These are phyloP conservation scores for sunflower (Helianthus annuus) DNA, from an alignment of 129 eudicot species.

Conservation along the genomic window DNA sequence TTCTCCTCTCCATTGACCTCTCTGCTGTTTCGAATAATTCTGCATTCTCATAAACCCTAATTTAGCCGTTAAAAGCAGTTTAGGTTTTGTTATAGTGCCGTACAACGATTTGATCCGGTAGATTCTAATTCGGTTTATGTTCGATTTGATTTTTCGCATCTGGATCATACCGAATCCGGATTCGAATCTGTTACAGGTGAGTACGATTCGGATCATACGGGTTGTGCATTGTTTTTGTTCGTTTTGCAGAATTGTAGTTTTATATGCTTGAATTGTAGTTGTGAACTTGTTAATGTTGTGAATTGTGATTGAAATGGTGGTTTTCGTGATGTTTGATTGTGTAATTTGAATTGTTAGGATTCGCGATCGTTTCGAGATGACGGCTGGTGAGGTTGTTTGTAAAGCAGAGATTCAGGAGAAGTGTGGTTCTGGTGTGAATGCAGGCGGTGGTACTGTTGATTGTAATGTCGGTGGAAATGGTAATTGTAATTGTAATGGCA, in stretches of 20 bases:
- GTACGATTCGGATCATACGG: constrained; percentile 28
- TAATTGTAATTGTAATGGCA: constrained; percentile 17
- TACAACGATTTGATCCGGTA: constrained; percentile 30
- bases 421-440: constrained; percentile 25
- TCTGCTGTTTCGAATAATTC: constrained; percentile 23
- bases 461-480: constrained; percentile 37
- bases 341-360: constrained; percentile 23
- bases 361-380: constrained; percentile 36
- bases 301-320: constrained; percentile 24
- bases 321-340: constrained; percentile 10
- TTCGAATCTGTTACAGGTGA: constrained; percentile 34
- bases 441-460: constrained; percentile 34
- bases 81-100: constrained; percentile 7
- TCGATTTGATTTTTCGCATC: constrained; percentile 38
- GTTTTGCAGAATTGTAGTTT: constrained; percentile 9
- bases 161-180: constrained; percentile 39
- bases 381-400: constrained; percentile 40
- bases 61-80: neutral
- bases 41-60: constrained; percentile 35
- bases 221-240: constrained; percentile 1
- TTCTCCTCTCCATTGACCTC: constrained; percentile 20
- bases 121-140: constrained; percentile 43
- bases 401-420: constrained; percentile 38
- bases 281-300: constrained; percentile 12
- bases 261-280: constrained; percentile 6